Conservation (phyloP, 768 basidiomycete genomes). For the Psilocybe sp. region DNA sequence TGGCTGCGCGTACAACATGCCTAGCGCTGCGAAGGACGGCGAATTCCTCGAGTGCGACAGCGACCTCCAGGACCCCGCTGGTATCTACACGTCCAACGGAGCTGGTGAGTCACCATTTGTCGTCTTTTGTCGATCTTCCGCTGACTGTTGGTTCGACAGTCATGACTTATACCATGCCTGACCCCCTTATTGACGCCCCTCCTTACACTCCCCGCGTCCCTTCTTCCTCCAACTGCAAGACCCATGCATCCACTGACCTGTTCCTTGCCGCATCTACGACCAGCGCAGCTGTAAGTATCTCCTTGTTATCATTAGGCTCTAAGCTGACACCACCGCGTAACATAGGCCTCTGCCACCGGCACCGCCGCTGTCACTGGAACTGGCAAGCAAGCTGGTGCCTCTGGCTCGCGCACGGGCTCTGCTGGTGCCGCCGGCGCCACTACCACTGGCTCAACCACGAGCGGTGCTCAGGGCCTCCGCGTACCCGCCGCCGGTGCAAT, state of each 20-base stretch:
- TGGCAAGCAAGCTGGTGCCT: background rate
- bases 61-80: constrained; percentile 58
- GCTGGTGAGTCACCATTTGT: constrained; percentile 7
- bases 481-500: background rate
- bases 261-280: constrained; percentile 15
- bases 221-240: constrained; percentile 34
- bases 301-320: background rate
- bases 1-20: constrained; percentile 68
- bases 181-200: constrained; percentile 22
- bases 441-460: background rate
- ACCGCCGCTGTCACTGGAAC: background rate
- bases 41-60: constrained; percentile 61
- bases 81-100: constrained; percentile 40
- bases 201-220: constrained; percentile 39
- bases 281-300: background rate
- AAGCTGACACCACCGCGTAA: background rate
- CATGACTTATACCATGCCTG: constrained; percentile 17
- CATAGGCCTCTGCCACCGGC: background rate
- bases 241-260: constrained; percentile 26
- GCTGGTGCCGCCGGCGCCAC: background rate
- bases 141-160: constrained; percentile 3
- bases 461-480: background rate
- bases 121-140: background rate
- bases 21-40: constrained; percentile 52
- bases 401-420: constrained; percentile 2